Evolutionary conservation across 1,284 basidiomycete species (phyloP).

Genomic region (Naganishia cerealis): DNA sequence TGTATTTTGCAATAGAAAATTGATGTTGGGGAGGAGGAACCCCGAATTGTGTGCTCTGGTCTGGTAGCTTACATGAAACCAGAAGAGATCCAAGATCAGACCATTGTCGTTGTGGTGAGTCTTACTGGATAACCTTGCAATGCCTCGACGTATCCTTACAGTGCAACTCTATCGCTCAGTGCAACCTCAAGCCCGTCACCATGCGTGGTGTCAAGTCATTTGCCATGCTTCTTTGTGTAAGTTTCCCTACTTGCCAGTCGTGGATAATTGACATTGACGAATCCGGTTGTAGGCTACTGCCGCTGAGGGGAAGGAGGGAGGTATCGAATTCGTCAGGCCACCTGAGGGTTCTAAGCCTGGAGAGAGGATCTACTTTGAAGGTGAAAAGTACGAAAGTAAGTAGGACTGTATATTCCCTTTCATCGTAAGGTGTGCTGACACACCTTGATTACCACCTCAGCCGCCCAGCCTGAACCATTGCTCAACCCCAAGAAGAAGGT

Average conservation of each 20-base stretch:
- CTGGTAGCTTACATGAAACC: slow-evolving; percentile 92
- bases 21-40: slow-evolving; percentile 87
- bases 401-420: slow-evolving; percentile 23
- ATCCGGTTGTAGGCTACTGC: slow-evolving; percentile 68
- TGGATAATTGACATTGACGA: not conserved
- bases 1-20: slow-evolving; percentile 66
- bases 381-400: slow-evolving; percentile 74
- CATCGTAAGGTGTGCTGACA: not conserved
- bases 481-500: slow-evolving; percentile 97
- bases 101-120: slow-evolving; percentile 79
- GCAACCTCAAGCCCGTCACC: slow-evolving; percentile 89
- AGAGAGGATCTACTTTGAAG: slow-evolving; percentile 90
- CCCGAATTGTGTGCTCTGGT: slow-evolving; percentile 89
- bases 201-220: slow-evolving; percentile 96
- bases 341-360: slow-evolving; percentile 83
- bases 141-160: not conserved
- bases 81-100: slow-evolving; percentile 82
- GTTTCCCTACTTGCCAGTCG: slow-evolving; percentile 40
- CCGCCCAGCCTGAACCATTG: slow-evolving; percentile 69
- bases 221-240: slow-evolving; percentile 89
- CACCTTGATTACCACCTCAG: slow-evolving; percentile 52
- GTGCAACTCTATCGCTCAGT: slow-evolving; percentile 44
- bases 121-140: not conserved
- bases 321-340: slow-evolving; percentile 86
- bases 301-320: slow-evolving; percentile 81